Percentiles rank a stretch among this genome's conserved stretches.
These are phyloP conservation scores for Ampelomyces quisqualis DNA, from an alignment of 2,329 filamentous ascomycete genomes.

Conservation along the genomic window DNA sequence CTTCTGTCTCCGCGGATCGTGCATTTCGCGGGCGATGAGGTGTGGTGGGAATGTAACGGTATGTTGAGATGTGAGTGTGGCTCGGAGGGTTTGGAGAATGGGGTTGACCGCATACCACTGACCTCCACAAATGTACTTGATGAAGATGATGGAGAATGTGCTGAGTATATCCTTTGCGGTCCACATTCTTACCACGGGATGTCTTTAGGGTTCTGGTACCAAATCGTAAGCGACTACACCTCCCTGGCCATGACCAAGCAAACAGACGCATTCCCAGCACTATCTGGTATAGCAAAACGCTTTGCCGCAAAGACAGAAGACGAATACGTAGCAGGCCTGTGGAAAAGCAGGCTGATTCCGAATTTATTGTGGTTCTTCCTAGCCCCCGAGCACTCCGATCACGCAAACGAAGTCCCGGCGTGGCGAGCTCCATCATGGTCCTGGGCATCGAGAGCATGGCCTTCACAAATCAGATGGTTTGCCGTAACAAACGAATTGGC, in stretches of 20 bases:
- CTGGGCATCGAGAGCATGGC: not conserved
- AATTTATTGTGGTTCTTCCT: constrained; percentile 1
- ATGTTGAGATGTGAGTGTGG: not conserved
- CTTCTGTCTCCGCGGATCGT: constrained; percentile 15
- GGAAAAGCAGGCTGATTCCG: not conserved
- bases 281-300: not conserved
- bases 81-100: not conserved
- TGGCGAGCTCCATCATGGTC: constrained; percentile 5
- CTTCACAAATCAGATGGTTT: not conserved
- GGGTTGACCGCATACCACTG: not conserved
- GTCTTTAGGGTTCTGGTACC: not conserved
- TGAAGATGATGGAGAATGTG: too few species aligned
- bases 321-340: constrained; percentile 1
- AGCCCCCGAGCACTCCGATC: not conserved
- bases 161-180: not conserved
- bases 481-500: not conserved
- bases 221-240: not conserved
- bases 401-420: not conserved
- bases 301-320: not conserved
- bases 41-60: constrained; percentile 15
- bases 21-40: constrained; percentile 14
- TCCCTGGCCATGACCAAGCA: not conserved
- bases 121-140: not conserved
- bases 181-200: not conserved
- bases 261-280: not conserved